These are phyloP conservation scores for Dionaea muscipula DNA, from an alignment of 179 eudicot species.

Conservation along the genomic window DNA sequence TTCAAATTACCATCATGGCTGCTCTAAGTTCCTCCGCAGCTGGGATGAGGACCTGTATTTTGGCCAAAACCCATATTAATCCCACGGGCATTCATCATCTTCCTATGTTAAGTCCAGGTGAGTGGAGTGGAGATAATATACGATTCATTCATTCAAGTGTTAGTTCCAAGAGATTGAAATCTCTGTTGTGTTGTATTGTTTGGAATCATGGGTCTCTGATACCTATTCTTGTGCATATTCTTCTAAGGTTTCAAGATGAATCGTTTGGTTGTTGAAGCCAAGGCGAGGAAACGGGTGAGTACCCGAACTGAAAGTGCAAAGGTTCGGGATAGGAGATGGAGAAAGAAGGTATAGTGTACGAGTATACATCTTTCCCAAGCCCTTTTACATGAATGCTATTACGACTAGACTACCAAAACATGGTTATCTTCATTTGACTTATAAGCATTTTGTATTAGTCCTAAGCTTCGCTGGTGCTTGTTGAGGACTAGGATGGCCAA, in stretches of 20 bases:
- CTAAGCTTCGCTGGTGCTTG: too few relatives aligned
- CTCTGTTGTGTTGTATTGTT: not conserved
- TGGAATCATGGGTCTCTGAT: too few relatives aligned
- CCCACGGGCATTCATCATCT: constrained; percentile 15
- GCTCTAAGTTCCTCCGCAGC: not conserved
- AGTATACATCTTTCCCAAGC: too few relatives aligned
- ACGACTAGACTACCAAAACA: too few relatives aligned
- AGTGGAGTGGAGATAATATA: constrained; percentile 9
- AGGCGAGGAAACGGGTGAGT: constrained; percentile 45
- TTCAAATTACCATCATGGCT: not conserved
- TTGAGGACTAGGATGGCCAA: too few relatives aligned
- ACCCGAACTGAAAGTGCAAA: constrained; percentile 52
- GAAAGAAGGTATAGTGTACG: constrained; percentile 43
- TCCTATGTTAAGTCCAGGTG: constrained; percentile 30
- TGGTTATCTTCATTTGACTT: too few relatives aligned
- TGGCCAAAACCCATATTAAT: constrained; percentile 19
- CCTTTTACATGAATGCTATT: too few relatives aligned
- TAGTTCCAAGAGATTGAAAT: too few relatives aligned
- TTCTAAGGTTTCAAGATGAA: constrained; percentile 29
- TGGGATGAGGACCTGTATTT: constrained; percentile 4
- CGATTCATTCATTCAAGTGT: too few relatives aligned
- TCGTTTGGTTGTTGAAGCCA: constrained; percentile 45
- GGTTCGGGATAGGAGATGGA: constrained; percentile 51
- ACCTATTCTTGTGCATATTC: not conserved
- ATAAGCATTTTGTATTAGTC: too few relatives aligned